These are phyloP conservation scores for Rhizophagus sp. DNA, from an alignment of 192 early-diverging fungal species.

Conservation along the genomic window DNA sequence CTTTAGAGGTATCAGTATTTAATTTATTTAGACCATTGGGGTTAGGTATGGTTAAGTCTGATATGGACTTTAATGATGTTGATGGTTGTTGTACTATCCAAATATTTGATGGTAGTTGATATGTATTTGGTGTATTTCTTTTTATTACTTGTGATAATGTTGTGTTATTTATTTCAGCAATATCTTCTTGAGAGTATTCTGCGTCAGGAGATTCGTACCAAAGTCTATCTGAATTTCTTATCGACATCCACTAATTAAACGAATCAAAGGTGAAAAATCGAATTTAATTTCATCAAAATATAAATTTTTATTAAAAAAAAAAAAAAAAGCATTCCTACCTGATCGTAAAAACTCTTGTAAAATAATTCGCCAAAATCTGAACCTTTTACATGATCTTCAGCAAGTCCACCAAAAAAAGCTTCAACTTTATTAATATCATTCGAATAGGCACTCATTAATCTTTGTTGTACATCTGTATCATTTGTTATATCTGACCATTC, in stretches of 20 bases:
- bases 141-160: conserved; percentile 27
- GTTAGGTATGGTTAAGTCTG: too few relatives aligned
- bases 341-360: background rate
- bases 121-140: background rate
- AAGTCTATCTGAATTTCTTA: conserved; percentile 54
- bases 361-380: conserved; percentile 8
- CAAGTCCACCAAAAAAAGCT: conserved; percentile 23
- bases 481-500: conserved; percentile 28
- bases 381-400: conserved; percentile 24
- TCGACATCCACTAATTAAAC: conserved; percentile 33
- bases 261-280: too few relatives aligned
- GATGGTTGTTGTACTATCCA: conserved; percentile 16
- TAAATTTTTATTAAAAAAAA: too few relatives aligned
- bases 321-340: background rate
- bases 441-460: background rate
- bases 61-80: background rate
- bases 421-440: conserved; percentile 23
- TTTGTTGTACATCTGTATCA: conserved; percentile 1
- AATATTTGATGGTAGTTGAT: background rate
- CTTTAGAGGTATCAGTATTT: too few relatives aligned
- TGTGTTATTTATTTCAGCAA: conserved; percentile 25
- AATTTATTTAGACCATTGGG: too few relatives aligned
- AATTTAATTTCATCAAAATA: background rate
- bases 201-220: conserved; percentile 48
- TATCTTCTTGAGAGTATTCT: conserved; percentile 39